These are phyloP conservation scores for Fusarium incarnatum DNA, from an alignment of 2,329 filamentous ascomycete genomes.

Conservation along the genomic window DNA sequence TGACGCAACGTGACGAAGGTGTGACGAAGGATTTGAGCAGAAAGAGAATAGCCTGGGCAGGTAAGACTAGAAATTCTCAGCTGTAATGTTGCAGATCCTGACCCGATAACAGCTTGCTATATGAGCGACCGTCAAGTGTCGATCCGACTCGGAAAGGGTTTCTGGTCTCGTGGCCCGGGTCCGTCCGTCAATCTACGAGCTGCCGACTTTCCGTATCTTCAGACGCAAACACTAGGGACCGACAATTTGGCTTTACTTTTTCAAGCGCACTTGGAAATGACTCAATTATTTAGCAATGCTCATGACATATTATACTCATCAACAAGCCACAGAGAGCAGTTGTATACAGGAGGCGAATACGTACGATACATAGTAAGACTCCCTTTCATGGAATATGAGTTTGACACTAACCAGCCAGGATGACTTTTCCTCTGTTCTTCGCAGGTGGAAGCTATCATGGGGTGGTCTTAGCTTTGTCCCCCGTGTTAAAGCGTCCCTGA, in stretches of 20 bases:
- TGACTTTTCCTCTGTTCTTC: conserved; percentile 75
- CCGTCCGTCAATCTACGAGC: conserved; percentile 73
- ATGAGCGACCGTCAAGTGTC: conserved; percentile 76
- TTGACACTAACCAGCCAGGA: conserved; percentile 54
- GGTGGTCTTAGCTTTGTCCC: conserved; percentile 73
- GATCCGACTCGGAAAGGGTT: conserved; percentile 76
- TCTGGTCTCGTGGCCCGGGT: conserved; percentile 78
- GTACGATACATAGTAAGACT: conserved; percentile 72
- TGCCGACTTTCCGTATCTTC: conserved; percentile 75
- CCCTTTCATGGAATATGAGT: accelerated
- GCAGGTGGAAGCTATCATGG: conserved; percentile 78
- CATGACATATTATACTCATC: conserved; percentile 80
- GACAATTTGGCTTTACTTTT: conserved; percentile 77
- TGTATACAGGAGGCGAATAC: conserved; percentile 77
- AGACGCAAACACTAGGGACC: conserved; percentile 66
- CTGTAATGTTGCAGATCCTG: neutral
- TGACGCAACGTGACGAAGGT: conserved; percentile 69
- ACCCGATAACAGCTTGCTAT: conserved; percentile 63
- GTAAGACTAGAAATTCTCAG: conserved; percentile 42
- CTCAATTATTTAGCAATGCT: conserved; percentile 78
- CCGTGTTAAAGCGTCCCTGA: conserved; percentile 73
- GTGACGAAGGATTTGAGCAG: conserved; percentile 70
- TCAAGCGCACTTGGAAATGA: conserved; percentile 77
- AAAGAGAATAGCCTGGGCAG: conserved; percentile 75
- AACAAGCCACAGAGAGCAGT: conserved; percentile 74